These are phyloP conservation scores for Russula ochroleuca DNA, from an alignment of 768 basidiomycete species.

Conservation along the genomic window DNA sequence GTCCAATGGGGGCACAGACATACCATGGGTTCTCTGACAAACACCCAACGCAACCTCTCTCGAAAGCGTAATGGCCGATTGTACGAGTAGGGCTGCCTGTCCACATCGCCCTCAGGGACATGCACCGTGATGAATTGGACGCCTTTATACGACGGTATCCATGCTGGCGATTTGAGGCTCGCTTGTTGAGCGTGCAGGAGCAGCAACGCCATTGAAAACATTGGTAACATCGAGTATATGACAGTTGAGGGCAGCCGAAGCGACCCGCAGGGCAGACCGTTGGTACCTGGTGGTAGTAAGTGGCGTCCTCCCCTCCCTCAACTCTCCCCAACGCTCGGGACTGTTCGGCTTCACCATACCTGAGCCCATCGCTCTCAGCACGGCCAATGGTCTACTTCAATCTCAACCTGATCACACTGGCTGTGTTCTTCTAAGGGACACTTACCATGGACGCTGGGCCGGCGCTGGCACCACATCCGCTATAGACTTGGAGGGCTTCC, in stretches of 20 bases:
- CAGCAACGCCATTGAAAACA: constrained; percentile 60
- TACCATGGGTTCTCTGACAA: constrained; percentile 67
- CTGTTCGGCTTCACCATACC: no score
- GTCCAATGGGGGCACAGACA: constrained; percentile 24
- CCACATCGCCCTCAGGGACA: constrained; percentile 68
- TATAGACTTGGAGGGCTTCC: no score
- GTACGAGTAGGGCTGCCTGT: constrained; percentile 48
- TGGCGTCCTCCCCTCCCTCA: no score
- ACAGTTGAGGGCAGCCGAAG: constrained; percentile 58
- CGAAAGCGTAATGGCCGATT: constrained; percentile 77
- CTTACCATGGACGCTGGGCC: no score
- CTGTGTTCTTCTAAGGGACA: no score
- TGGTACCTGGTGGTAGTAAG: constrained; percentile 42
- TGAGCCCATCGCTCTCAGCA: no score
- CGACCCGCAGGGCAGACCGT: constrained; percentile 65
- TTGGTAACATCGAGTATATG: constrained; percentile 64
- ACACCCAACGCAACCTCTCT: constrained; percentile 71
- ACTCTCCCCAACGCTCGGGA: no score
- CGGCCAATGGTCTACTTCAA: no score
- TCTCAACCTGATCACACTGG: no score
- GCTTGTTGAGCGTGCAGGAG: constrained; percentile 59
- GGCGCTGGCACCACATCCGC: no score
- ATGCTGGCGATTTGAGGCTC: constrained; percentile 59
- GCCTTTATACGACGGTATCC: constrained; percentile 26
- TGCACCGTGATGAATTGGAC: constrained; percentile 69